Evolutionary conservation across 2,329 filamentous ascomycete species (phyloP), one percentile per base, ranked within the genome.

Genomic region (Colletotrichum camelliae): DNA sequence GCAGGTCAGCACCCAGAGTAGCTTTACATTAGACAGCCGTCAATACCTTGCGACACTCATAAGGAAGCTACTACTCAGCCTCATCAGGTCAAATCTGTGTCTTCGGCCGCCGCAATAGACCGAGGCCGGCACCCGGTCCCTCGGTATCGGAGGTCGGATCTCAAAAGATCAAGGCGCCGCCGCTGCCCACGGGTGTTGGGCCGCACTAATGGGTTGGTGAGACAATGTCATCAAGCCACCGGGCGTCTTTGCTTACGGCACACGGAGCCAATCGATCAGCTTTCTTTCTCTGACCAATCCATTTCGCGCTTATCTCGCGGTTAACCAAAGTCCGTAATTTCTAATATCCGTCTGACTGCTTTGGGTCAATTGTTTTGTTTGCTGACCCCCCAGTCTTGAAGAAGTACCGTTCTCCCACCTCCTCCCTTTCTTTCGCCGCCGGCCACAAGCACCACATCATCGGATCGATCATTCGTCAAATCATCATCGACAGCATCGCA

Each of bases 221-320:
- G 57, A 60, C 57, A 60, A 33, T 60, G 16, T 60, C 31, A n/a
- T 12, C 57, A 60, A 60, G 57, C 57, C 57, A 60, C 57, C 57
- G 43, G 57, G 24, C 57, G 31, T 60, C 57, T 60, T 33, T 60
- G 57, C 57, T 60, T 60, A 60, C 27, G 24, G 57, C 27, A 18
- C 27, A 60, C 13, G 27, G 27, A 12, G 31, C 57, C 57, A 60
- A 60, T 60, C 4, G 57, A 29, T 33, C 57, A 29, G 16, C 57
- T 60, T 60, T 33, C 27, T 60, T 60, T 31, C 57, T 60, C 57
- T 21, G 57, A 29, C 57, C 57, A 60, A 29, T 33, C 31, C 57
- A 60, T 33, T 60, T 60, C 57, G 57, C 57, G 57, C 57, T 60
- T 60, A 33, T 60, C 57, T 60, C 57, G 57, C 57, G 57, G 57